Evolutionary conservation across 441 rosid genomes (phyloP).

Genomic region (Codiaeum variegatum): DNA sequence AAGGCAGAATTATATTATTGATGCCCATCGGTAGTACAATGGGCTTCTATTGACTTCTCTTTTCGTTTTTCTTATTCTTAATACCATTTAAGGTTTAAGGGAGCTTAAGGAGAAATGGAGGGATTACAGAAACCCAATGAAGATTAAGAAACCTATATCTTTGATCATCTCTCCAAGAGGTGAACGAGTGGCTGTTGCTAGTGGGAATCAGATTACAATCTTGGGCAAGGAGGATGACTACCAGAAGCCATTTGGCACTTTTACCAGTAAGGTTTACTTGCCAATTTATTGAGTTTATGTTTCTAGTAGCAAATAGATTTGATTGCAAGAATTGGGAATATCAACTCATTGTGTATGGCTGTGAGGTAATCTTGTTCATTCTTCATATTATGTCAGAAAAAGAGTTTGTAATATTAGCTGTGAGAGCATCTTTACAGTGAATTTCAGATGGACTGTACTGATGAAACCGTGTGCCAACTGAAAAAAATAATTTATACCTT

Average conservation of each 20-base stretch:
- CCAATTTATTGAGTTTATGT: background rate
- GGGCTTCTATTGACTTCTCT: background rate
- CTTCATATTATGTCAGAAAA: background rate
- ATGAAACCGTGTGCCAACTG: background rate
- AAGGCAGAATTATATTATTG: background rate
- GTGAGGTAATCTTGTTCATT: background rate
- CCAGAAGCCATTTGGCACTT: constrained; percentile 62
- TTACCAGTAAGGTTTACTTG: constrained; percentile 47
- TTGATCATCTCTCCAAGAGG: constrained; percentile 75
- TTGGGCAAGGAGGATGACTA: constrained; percentile 71
- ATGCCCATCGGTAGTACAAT: background rate
- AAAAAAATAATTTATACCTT: background rate
- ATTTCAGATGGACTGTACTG: background rate
- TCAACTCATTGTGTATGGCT: background rate
- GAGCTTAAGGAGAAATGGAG: constrained; percentile 72
- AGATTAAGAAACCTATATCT: constrained; percentile 40
- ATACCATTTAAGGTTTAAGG: constrained; percentile 49
- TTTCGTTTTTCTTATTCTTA: background rate
- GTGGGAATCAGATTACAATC: constrained; percentile 67
- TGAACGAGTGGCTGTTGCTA: constrained; percentile 76
- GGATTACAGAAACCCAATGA: constrained; percentile 45
- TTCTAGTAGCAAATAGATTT: background rate
- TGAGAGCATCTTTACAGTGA: background rate
- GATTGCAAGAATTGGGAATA: background rate
- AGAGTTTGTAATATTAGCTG: background rate